phyloP scores from a whole-genome alignment of 805 yeast species.

The Komagataella kurtzmanii region DNA sequence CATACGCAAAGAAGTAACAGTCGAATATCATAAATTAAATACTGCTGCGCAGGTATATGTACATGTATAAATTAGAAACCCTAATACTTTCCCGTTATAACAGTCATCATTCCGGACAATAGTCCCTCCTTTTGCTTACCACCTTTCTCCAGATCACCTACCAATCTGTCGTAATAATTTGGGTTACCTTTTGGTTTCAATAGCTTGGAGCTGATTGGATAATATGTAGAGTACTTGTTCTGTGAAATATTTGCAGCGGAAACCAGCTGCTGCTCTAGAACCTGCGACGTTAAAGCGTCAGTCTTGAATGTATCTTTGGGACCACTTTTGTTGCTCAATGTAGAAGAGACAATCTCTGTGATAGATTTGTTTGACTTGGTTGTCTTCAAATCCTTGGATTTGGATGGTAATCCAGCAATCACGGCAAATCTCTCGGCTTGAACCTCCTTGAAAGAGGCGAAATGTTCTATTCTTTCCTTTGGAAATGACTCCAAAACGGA shows the following conservation, averaged over 20 bases:
- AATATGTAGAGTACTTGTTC: constrained; percentile 51
- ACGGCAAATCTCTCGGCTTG: constrained; percentile 46
- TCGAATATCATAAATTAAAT: constrained; percentile 2
- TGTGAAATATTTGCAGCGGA: constrained; percentile 43
- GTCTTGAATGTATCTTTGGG: constrained; percentile 28
- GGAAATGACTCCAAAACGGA: constrained; percentile 50
- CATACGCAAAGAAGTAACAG: constrained; percentile 17
- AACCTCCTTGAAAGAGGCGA: constrained; percentile 54
- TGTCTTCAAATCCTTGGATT: constrained; percentile 19
- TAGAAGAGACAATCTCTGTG: constrained; percentile 22
- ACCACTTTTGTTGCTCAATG: constrained; percentile 20
- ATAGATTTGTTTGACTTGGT: constrained; percentile 10
- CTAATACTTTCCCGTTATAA: constrained; percentile 55
- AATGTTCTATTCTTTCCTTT: constrained; percentile 51
- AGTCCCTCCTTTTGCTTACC: constrained; percentile 61
- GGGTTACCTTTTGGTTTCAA: constrained; percentile 80
- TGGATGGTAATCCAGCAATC: constrained; percentile 31
- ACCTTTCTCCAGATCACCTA: constrained; percentile 44
- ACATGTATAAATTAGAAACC: background rate
- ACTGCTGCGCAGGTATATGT: constrained; percentile 1
- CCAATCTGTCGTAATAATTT: constrained; percentile 54
- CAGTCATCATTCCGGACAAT: constrained; percentile 56
- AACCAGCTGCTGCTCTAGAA: constrained; percentile 36
- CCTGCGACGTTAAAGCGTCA: constrained; percentile 36
- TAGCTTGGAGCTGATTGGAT: constrained; percentile 52